Base-by-base conservation (phyloP, 306 rosid species). In the Quercus rubra region DNA sequence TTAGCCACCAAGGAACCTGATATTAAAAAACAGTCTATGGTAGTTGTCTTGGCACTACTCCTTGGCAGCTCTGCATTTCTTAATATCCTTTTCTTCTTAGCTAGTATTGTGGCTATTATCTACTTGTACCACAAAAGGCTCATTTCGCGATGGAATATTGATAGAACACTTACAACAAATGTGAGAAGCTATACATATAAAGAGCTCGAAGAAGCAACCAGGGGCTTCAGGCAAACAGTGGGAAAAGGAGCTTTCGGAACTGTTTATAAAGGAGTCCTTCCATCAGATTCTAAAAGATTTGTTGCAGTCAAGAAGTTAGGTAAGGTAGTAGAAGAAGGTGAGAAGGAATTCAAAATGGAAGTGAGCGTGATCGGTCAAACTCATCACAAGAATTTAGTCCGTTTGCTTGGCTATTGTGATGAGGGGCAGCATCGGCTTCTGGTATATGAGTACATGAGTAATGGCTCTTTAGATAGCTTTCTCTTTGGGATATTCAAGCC, bases 281-380 rank as follows among this genome's bases (percentile, higher is more conserved):
- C 46, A 74, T 78, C 74, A 33, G 28, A 66, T 17, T 46, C 83
- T 0, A 78, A 64, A 52, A 83, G 38, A 41, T 69, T 17, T 35
- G 80, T 89, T n/a, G 92, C 90, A 23, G 85, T 89, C 3, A 87
- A 89, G 33, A 77, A 78, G 69, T 67, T 87, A 8, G 83, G 87
- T 1, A 74, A 73, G 35, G 18, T 66, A 28, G 74, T 83, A 6
- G 54, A 67, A 21, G 90, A 83, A 77, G 83, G 82, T 41, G 89
- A 83, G 3, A 38, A 63, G 18, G 84, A 87, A 58, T 84, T 87
- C 72, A 81, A 76, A 27, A 84, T 81, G 14, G 86, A 84, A 55
- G 82, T 81, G 58, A 81, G 78, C 14, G 66, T 76, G 5, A 84
- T 87, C 4, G 87, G 80, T 7, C 52, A 76, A 38, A 79, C 86